Conservation (phyloP, 768 basidiomycete species). For the Auricularia cornea region DNA sequence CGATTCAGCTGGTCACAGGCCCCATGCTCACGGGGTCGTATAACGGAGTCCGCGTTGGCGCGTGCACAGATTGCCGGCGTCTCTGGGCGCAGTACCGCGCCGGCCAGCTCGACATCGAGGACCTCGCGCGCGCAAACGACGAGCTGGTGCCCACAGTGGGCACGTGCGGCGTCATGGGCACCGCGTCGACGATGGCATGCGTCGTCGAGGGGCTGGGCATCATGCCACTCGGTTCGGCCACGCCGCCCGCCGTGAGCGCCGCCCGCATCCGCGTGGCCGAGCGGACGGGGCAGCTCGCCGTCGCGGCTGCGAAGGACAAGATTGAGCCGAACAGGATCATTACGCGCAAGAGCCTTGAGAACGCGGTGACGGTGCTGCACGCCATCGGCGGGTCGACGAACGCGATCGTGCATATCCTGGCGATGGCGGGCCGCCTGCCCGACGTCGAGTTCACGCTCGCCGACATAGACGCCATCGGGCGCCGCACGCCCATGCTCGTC, state of each 20-base stretch:
- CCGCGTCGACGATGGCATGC: slow-evolving; percentile 22
- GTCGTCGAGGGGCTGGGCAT: slow-evolving; percentile 19
- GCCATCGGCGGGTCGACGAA: slow-evolving; percentile 15
- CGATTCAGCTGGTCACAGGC: slow-evolving; percentile 17
- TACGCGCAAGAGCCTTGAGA: slow-evolving; percentile 11
- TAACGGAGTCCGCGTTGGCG: slow-evolving; percentile 15
- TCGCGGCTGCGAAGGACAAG: slow-evolving; percentile 1
- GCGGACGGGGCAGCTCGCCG: slow-evolving; percentile 13
- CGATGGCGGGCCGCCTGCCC: slow-evolving; percentile 10
- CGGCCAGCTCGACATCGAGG: slow-evolving; percentile 18
- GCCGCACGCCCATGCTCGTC: slow-evolving; percentile 9
- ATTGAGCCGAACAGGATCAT: slow-evolving; percentile 5
- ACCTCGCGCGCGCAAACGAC: slow-evolving; percentile 16
- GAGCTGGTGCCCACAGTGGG: slow-evolving; percentile 17
- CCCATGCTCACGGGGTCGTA: slow-evolving; percentile 19
- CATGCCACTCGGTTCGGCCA: slow-evolving; percentile 16
- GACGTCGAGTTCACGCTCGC: slow-evolving; percentile 4
- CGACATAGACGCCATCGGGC: slow-evolving; percentile 11
- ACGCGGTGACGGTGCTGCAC: slow-evolving; percentile 13
- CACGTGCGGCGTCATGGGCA: slow-evolving; percentile 21
- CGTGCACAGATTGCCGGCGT: slow-evolving; percentile 19
- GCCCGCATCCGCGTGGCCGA: slow-evolving; percentile 17
- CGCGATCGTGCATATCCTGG: slow-evolving; percentile 13
- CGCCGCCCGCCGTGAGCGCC: slow-evolving; percentile 15
- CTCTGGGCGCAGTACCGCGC: slow-evolving; percentile 19